Evolutionary conservation across 805 yeast species (phyloP), one percentile per base, ranked within the genome.

Genomic region (Ogataea wickerhamii): DNA sequence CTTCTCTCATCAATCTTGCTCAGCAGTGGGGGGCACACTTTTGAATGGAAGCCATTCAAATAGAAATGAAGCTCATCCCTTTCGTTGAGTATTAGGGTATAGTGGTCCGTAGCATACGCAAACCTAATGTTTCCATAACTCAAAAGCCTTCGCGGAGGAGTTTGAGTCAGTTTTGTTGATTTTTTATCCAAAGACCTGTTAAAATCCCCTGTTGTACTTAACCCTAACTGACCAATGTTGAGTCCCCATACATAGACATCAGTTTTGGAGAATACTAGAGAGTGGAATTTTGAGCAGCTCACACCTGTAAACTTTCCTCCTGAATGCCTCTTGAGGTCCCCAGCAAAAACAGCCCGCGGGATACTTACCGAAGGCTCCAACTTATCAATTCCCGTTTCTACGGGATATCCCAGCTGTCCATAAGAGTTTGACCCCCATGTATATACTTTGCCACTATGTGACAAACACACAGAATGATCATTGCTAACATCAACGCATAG

Each of bases 181-280:
- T 34, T 28, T 14, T 34, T 37, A 17, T 34, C 34, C 16, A 32
- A 25, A 44, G 48, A 47, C 12, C 59, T 41, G 17, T 37, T 24
- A 4, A 27, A 4, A 3, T 46, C 38, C 4, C 44, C 37, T 1
- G 41, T 37, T 2, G 44, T 60, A 5, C 65, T 49, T 34, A 74
- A 64, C 3, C 91, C 91, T 80, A 87, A 76, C 56, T 87, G 95
- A 0, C 96, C 96, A 24, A 77, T 63, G 53, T 87, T 84, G 25
- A 81, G 61, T 2, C 96, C 96, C 95, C 95, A 87, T 26, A 76
- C 58, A 43, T 63, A 74, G 1, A 82, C 46, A 7, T 72, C 74
- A 29, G 63, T 55, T 5, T 63, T 64, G 0, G 79, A 63, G 43
- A 68, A 81, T 0, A 75, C 84, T 14, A 80, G 69, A 4, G 91